Percentiles rank a stretch among this genome's conserved stretches.
phyloP scores from a whole-genome alignment of 2,329 filamentous ascomycete genomes.

The Colletotrichum lini region DNA sequence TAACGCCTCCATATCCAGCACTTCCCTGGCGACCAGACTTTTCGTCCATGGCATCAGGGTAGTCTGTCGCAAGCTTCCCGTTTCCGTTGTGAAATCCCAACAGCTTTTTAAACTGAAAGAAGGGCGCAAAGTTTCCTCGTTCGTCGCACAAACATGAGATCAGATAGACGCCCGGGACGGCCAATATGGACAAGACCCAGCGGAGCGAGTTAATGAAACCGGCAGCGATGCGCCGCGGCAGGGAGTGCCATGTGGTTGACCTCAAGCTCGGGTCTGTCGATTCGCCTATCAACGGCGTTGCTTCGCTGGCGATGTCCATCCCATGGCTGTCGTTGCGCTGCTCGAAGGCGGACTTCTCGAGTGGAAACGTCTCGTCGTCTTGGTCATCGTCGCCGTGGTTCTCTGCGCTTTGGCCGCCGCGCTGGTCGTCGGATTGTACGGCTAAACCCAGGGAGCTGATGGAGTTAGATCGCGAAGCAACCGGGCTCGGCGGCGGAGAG shows the following conservation, averaged over 20 bases:
- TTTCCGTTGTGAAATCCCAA: slow-evolving; percentile 62
- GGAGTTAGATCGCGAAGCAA: slow-evolving; percentile 73
- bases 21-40: slow-evolving; percentile 45
- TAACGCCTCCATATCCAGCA: slow-evolving; percentile 42
- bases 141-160: slow-evolving; percentile 88
- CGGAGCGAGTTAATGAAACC: slow-evolving; percentile 82
- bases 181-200: slow-evolving; percentile 83
- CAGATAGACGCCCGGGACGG: slow-evolving; percentile 85
- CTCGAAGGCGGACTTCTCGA: slow-evolving; percentile 36
- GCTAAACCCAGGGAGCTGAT: slow-evolving; percentile 67
- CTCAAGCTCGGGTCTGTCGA: slow-evolving; percentile 47
- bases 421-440: slow-evolving; percentile 59
- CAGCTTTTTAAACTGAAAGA: slow-evolving; percentile 79
- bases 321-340: slow-evolving; percentile 39
- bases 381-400: slow-evolving; percentile 46
- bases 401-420: slow-evolving; percentile 47
- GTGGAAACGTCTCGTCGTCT: slow-evolving; percentile 49
- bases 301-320: slow-evolving; percentile 66
- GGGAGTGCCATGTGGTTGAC: slow-evolving; percentile 65
- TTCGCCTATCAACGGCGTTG: slow-evolving; percentile 73
- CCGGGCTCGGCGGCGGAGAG: slow-evolving; percentile 71
- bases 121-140: slow-evolving; percentile 82
- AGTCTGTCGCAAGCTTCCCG: slow-evolving; percentile 64
- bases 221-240: slow-evolving; percentile 79
- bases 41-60: slow-evolving; percentile 51